Conservation (phyloP, 2,329 filamentous ascomycete genomes). For the Neopestalotiopsis sp. region DNA sequence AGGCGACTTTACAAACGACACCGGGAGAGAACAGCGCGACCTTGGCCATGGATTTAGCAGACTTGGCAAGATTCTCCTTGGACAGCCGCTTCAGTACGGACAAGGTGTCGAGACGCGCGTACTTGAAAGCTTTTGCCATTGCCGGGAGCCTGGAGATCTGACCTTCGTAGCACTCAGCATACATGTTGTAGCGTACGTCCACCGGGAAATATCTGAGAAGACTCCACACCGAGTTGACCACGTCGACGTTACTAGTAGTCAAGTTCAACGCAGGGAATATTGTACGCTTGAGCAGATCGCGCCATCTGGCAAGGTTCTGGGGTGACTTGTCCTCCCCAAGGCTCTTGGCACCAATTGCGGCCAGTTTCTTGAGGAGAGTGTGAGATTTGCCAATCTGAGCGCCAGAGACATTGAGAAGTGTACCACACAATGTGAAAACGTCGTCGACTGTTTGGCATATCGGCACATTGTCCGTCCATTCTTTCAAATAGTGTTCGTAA, state of each 20-base stretch:
- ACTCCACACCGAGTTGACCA: slow-evolving; percentile 85
- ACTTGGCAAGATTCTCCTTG: slow-evolving; percentile 82
- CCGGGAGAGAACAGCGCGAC: slow-evolving; percentile 91
- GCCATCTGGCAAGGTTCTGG: slow-evolving; percentile 78
- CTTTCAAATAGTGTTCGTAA: slow-evolving; percentile 96
- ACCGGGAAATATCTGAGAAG: slow-evolving; percentile 81
- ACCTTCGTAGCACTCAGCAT: slow-evolving; percentile 90
- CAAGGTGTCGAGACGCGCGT: slow-evolving; percentile 78
- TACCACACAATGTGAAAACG: slow-evolving; percentile 83
- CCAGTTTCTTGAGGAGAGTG: slow-evolving; percentile 77
- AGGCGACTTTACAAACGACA: slow-evolving; percentile 85
- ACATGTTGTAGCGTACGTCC: slow-evolving; percentile 81
- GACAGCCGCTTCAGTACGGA: slow-evolving; percentile 89
- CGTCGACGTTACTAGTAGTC: slow-evolving; percentile 80
- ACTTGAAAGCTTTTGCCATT: slow-evolving; percentile 78
- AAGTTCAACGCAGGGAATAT: slow-evolving; percentile 89
- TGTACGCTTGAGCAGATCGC: slow-evolving; percentile 79
- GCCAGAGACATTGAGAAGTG: slow-evolving; percentile 83
- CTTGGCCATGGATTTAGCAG: slow-evolving; percentile 89
- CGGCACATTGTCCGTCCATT: slow-evolving; percentile 93
- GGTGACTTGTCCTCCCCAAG: slow-evolving; percentile 72
- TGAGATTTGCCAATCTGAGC: slow-evolving; percentile 89
- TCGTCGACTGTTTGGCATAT: slow-evolving; percentile 91
- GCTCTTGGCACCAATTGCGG: slow-evolving; percentile 83
- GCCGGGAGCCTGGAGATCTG: slow-evolving; percentile 77